Base-by-base conservation (phyloP, 106 monocot genomes). In the Dendrobium officinale region DNA sequence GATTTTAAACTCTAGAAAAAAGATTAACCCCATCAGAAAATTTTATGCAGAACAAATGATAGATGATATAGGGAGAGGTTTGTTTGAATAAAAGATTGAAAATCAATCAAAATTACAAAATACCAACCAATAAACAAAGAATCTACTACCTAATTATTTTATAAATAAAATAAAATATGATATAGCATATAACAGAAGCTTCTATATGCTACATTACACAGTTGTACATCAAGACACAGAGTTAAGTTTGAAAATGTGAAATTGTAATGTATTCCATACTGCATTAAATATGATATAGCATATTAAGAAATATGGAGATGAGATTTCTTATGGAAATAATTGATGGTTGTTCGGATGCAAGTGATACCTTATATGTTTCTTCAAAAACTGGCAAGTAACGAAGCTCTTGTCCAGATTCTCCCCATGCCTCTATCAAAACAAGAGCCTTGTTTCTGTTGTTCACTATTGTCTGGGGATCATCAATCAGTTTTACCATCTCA, bases 401-500 rank as follows among this genome's bases (percentile, higher is more conserved):
- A 37, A 97, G 90, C 59, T 94, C 94, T 79, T 86, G 82, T 43
- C 91, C 90, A 15, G 90, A 89, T 74, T 97, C 93, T 33, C 97
- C 37, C 97, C 97, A 97, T 9, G 97, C 84, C 81, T 97, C 97
- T 76, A 97, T 94, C 61, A 97, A 26, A 9, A 92, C 81, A 83
- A 97, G 94, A 76, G 94, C 97, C 79, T 97, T 94, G 48, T 97
- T 94, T 70, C 97, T 77, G 78, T 91, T 92, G 77, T 92, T 92
- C 67, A 91, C 91, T 43, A 94, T 84, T 56, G 97, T 97, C 77
- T 88, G 90, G 19, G 94, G 97, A 86, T 97, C 94, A 77, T 94
- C 97, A 55, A 97, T 97, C 81, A 97, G 81, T 77, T 90, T 94
- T 22, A 97, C 94, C 89, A 97, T 92, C 91, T 97, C 97, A 77